A percentile compares a stretch with the other conserved stretches of the same genome.
phyloP scores from a whole-genome alignment of 2,329 filamentous ascomycete genomes.

The Coleophoma eucalyptorum region DNA sequence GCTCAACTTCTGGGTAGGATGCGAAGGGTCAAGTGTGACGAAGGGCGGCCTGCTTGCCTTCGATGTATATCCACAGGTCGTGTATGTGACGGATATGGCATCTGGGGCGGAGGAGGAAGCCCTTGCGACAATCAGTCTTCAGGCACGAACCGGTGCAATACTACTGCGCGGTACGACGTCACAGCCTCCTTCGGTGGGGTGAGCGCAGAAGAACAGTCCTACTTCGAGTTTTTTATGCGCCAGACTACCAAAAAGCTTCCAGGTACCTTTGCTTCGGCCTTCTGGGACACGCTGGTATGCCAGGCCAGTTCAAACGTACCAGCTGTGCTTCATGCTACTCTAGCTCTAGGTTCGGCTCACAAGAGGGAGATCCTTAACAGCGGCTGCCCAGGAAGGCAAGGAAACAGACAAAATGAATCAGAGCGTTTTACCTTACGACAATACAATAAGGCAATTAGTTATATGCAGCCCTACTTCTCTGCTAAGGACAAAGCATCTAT shows the following conservation, averaged over 20 bases:
- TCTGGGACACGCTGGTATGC: slow-evolving; percentile 32
- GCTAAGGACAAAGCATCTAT: slow-evolving; percentile 24
- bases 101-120: slow-evolving; percentile 15
- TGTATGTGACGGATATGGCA: slow-evolving; percentile 36
- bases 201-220: slow-evolving; percentile 29
- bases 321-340: slow-evolving; percentile 32
- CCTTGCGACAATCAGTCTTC: slow-evolving; percentile 20
- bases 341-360: slow-evolving; percentile 36
- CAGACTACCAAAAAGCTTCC: slow-evolving; percentile 35
- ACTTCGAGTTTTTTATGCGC: slow-evolving; percentile 45
- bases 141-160: too few species aligned
- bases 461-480: slow-evolving; percentile 33
- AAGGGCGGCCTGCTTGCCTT: slow-evolving; percentile 46
- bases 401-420: slow-evolving; percentile 13
- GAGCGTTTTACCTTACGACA: slow-evolving; percentile 36
- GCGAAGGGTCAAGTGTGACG: slow-evolving; percentile 54
- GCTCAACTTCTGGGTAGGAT: slow-evolving; percentile 31
- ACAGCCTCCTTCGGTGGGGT: slow-evolving; percentile 34
- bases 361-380: slow-evolving; percentile 24
- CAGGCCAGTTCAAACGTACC: slow-evolving; percentile 29
- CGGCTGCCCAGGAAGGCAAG: slow-evolving; percentile 18
- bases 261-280: slow-evolving; percentile 28
- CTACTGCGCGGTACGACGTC: too few species aligned
- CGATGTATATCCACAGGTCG: slow-evolving; percentile 39
- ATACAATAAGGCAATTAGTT: slow-evolving; percentile 45